Evolutionary conservation across 2,329 filamentous ascomycete species (phyloP).

Genomic region (Colletotrichum tabaci): DNA sequence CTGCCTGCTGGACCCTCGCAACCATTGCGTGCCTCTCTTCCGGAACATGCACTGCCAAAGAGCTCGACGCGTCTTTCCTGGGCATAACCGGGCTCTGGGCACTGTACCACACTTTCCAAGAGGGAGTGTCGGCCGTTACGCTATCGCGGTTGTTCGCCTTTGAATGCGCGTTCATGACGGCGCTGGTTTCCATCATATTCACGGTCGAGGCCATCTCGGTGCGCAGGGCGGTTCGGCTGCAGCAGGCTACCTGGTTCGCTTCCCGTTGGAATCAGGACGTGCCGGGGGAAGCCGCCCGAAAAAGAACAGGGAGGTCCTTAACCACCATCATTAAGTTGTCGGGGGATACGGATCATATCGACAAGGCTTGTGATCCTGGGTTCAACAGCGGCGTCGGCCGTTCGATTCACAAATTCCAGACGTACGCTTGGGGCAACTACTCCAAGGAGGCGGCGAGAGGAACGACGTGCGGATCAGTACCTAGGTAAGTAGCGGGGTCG

Average conservation of each 20-base stretch:
- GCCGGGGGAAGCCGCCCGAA: too few species aligned
- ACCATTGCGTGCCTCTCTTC: conserved; percentile 17
- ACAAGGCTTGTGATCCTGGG: not conserved
- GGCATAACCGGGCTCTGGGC: conserved; percentile 27
- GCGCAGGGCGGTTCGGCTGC: not conserved
- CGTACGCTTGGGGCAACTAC: conserved; percentile 7
- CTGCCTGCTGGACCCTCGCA: not conserved
- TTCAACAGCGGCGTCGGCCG: not conserved
- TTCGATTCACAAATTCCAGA: not conserved
- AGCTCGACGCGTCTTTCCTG: conserved; percentile 15
- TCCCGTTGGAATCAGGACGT: not conserved
- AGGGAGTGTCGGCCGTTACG: conserved; percentile 9
- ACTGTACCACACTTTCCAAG: not conserved
- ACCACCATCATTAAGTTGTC: too few species aligned
- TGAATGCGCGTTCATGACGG: conserved; percentile 10
- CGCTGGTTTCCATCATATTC: conserved; percentile 21
- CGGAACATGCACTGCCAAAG: not conserved
- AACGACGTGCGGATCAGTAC: not conserved
- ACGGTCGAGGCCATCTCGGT: conserved; percentile 4
- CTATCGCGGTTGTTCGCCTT: conserved; percentile 9
- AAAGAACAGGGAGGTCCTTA: too few species aligned
- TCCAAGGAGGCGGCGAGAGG: not conserved
- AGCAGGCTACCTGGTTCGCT: conserved; percentile 14
- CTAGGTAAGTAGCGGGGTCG: too few species aligned
- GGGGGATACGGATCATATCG: not conserved